Percentiles rank a stretch among this genome's conserved stretches.
These are phyloP conservation scores for Paramecium octaurelia DNA, from an alignment of 73 alveolate species.

Conservation along the genomic window DNA sequence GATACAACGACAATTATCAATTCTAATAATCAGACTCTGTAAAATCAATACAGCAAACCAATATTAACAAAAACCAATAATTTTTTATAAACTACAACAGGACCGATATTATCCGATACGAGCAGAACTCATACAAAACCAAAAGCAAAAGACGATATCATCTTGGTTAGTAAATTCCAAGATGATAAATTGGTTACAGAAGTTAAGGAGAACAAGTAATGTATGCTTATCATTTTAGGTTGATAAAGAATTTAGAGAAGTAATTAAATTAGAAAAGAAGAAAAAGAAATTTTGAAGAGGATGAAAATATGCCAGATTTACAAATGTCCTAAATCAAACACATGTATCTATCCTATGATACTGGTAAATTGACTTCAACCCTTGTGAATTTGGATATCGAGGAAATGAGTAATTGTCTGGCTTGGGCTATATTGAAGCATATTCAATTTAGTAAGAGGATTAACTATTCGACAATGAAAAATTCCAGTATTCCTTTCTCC, in stretches of 20 bases:
- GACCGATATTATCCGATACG: not conserved
- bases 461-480: not conserved
- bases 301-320: not conserved
- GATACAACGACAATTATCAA: not conserved
- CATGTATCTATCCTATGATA: constrained; percentile 61
- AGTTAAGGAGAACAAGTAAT: constrained; percentile 40
- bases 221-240: not conserved
- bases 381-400: constrained; percentile 68
- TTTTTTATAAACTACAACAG: not conserved
- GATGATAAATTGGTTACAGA: not conserved
- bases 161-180: not conserved
- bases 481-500: constrained; percentile 13
- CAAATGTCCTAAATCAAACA: constrained; percentile 42
- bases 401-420: constrained; percentile 69
- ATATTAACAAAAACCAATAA: not conserved
- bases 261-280: constrained; percentile 8
- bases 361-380: constrained; percentile 64
- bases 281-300: not conserved
- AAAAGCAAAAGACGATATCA: constrained; percentile 31
- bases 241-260: not conserved
- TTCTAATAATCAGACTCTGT: not conserved
- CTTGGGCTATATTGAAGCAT: constrained; percentile 63
- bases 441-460: constrained; percentile 34
- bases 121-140: not conserved
- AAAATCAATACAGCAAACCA: not conserved